A percentile compares a stretch with the other conserved stretches of the same genome.
Conservation (phyloP, 257 asterid genomes). For the Solanum dulcamara region DNA sequence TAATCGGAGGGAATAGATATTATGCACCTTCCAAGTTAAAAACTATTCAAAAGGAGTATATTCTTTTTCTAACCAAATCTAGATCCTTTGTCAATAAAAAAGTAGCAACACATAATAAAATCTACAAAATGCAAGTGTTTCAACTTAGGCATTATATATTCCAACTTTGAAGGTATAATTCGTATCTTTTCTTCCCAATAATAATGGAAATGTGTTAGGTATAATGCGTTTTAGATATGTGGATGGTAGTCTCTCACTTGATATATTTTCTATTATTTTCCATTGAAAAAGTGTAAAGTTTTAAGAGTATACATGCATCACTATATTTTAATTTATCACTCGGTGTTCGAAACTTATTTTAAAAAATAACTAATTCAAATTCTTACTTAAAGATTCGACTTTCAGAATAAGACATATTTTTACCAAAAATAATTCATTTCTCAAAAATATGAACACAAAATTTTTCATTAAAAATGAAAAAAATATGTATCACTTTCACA, state of each 20-base stretch:
- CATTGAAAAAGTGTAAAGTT: not conserved
- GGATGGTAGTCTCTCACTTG: not conserved
- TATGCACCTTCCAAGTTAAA: not conserved
- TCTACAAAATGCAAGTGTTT: not conserved
- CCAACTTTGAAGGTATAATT: not conserved
- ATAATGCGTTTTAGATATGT: not conserved
- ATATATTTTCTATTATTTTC: not conserved
- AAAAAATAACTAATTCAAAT: accelerated
- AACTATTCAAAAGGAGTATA: not conserved
- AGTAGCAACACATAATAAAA: not conserved
- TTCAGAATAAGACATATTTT: not conserved
- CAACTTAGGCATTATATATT: not conserved
- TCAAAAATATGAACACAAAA: not conserved
- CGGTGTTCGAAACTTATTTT: accelerated
- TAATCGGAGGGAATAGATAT: not conserved
- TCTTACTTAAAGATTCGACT: accelerated
- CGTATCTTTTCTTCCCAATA: not conserved
- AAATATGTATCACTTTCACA: accelerated
- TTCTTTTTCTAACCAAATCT: not conserved
- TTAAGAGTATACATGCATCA: not conserved
- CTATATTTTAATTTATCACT: not conserved
- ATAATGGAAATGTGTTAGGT: not conserved
- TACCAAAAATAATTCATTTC: not conserved
- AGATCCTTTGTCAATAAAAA: not conserved
- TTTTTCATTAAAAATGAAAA: not conserved